Base-by-base conservation (phyloP, 2,329 filamentous ascomycete genomes). In the Juglanconis juglandina region DNA sequence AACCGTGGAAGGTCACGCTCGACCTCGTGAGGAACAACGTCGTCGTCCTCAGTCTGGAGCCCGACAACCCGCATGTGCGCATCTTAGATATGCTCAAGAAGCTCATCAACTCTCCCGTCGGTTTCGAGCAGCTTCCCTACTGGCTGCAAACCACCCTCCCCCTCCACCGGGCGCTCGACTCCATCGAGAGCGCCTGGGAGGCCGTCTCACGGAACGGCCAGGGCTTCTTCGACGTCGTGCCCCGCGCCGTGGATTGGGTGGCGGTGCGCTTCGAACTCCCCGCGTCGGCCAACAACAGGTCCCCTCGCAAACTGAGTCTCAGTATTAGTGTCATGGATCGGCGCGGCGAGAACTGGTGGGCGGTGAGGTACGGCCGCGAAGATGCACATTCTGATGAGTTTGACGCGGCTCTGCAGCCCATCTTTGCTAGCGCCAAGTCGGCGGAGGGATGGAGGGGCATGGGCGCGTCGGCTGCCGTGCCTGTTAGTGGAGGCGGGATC, bases 1-100 rank as follows among this genome's bases (percentile, higher is more conserved):
- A 44, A 34, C 47, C 37, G 14, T 83, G 83, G 79, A 78, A 75
- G 62, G 85, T 87, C 2, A 77, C 78, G 3, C 75, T 91, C 47
- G 81, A 86, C 63, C 83, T 91, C 37, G 76, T 77, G 24, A 73
- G 75, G 9, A 74, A 77, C 17, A 72, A 79, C 3, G 70, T 76
- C 2, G 84, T 90, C 65, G 77, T 77, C 14, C 76, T 95, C 34
- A 74, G 77, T 33, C 77, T 94, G 24, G 80, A 87, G 46, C 75
- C 76, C 13, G 79, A 78, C 11, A 91, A 90, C 66, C 89, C 90
- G 2, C 89, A 92, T 68, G 75, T 87, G 49, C 82, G 86, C 17
- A 79, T 89, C 11, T 74, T 81, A 24, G 84, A 87, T 64, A 76
- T 83, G 49, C 77, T 92, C 61, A 80, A 80, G 56, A 77, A 75